phyloP scores from a whole-genome alignment of 2,329 filamentous ascomycete genomes.

The Chaetomiaceae sp. region DNA sequence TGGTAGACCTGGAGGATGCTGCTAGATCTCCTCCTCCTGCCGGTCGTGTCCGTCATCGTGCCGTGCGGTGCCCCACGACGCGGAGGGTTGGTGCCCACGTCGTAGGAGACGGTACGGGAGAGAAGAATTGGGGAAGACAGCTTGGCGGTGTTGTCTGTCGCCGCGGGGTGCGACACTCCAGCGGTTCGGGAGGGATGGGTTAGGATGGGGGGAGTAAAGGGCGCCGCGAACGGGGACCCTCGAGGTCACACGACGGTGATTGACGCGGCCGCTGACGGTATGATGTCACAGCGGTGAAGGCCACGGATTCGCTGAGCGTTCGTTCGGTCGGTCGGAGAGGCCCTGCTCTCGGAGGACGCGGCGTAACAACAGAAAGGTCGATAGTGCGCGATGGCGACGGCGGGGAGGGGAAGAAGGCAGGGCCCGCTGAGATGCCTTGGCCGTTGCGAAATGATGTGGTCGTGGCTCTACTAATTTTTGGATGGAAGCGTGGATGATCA shows the following conservation, averaged over 20 bases:
- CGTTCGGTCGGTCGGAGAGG: background rate
- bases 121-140: constrained; percentile 87
- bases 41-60: constrained; percentile 57
- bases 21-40: constrained; percentile 87
- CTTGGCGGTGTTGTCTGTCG: constrained; percentile 71
- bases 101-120: constrained; percentile 85
- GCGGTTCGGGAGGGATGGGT: constrained; percentile 20
- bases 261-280: constrained; percentile 5
- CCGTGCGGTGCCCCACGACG: constrained; percentile 54
- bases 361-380: background rate
- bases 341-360: background rate
- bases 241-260: constrained; percentile 1
- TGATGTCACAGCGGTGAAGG: constrained; percentile 19
- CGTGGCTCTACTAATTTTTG: too few relatives aligned
- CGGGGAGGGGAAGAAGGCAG: background rate
- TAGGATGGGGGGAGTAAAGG: background rate
- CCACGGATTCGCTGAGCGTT: background rate
- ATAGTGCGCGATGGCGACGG: background rate
- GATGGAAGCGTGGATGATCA: too few relatives aligned
- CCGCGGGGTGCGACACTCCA: constrained; percentile 22
- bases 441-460: too few relatives aligned
- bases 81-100: constrained; percentile 67
- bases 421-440: too few relatives aligned
- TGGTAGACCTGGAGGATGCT: constrained; percentile 90
- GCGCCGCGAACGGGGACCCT: background rate